Conservation (phyloP, 1,284 basidiomycete genomes). For the Ganoderma multipileum region DNA sequence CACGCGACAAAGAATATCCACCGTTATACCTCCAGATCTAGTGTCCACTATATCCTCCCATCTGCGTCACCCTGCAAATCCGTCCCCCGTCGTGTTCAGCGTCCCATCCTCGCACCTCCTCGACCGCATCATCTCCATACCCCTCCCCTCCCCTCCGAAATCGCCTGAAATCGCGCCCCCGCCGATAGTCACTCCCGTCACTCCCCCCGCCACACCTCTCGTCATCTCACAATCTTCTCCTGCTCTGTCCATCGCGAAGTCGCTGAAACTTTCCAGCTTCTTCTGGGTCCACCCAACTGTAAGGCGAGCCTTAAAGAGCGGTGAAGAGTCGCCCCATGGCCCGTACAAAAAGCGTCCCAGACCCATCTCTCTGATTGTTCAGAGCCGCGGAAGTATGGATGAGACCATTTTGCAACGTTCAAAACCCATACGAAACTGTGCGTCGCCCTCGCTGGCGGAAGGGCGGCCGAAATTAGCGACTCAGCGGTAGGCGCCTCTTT, state of each 20-base stretch:
- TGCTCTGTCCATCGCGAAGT: constrained; percentile 19
- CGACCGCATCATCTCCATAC: constrained; percentile 38
- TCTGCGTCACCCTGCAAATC: constrained; percentile 41
- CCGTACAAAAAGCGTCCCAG: constrained; percentile 19
- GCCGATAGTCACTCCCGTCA: constrained; percentile 22
- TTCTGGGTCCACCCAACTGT: constrained; percentile 32
- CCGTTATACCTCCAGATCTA: constrained; percentile 68
- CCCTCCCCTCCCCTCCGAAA: constrained; percentile 12
- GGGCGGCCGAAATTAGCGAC: not conserved
- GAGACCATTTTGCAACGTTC: constrained; percentile 6
- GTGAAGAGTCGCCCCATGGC: not conserved
- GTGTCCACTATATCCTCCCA: constrained; percentile 64
- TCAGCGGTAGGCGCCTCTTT: not conserved
- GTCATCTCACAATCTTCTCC: constrained; percentile 2
- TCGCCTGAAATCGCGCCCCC: not conserved
- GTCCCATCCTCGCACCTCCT: constrained; percentile 43
- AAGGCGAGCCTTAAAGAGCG: constrained; percentile 25
- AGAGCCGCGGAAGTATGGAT: constrained; percentile 4
- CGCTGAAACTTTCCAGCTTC: constrained; percentile 24
- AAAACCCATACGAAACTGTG: constrained; percentile 6
- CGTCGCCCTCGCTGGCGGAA: constrained; percentile 9
- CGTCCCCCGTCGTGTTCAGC: constrained; percentile 47
- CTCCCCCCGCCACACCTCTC: constrained; percentile 8
- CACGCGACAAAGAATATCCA: constrained; percentile 48
- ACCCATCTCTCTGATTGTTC: constrained; percentile 17